Percentiles rank a stretch among this genome's conserved stretches.
Evolutionary conservation across 345 rosid species (phyloP).

Genomic region (Syzygium aromaticum): DNA sequence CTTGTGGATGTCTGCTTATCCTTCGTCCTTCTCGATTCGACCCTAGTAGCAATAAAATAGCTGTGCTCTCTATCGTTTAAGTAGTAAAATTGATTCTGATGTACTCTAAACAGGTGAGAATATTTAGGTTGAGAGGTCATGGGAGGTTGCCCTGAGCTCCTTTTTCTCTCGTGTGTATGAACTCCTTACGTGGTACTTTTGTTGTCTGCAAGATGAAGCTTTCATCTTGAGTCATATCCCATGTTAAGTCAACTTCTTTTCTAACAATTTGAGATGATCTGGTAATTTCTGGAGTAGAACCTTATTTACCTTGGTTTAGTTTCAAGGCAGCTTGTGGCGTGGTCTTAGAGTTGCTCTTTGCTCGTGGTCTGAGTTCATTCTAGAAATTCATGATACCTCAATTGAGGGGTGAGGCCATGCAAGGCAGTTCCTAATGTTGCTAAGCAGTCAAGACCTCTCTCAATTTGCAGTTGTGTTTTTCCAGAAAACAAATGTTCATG

Average conservation of each 20-base stretch:
- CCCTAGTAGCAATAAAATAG: neutral
- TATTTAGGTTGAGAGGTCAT: neutral
- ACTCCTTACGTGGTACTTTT: no score
- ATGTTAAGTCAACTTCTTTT: no score
- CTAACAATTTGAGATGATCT: no score
- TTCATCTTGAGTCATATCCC: no score
- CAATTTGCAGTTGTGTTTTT: neutral
- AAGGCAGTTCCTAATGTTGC: neutral
- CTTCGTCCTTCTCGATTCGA: neutral
- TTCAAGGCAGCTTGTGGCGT: no score
- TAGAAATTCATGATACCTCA: neutral
- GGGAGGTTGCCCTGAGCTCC: neutral
- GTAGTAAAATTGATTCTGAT: no score
- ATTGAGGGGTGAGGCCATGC: neutral
- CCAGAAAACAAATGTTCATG: neutral
- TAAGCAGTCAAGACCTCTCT: neutral
- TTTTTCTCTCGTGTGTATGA: no score
- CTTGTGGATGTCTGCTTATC: neutral
- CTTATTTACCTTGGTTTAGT: no score
- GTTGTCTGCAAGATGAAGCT: no score
- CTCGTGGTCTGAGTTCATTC: neutral
- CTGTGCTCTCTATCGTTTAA: no score
- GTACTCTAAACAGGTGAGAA: neutral
- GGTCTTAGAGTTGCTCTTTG: neutral
- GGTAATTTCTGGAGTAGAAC: no score